Evolutionary conservation across 805 yeast genomes (phyloP), one percentile per base, ranked within the genome.

Genomic region (Candida ortonii): DNA sequence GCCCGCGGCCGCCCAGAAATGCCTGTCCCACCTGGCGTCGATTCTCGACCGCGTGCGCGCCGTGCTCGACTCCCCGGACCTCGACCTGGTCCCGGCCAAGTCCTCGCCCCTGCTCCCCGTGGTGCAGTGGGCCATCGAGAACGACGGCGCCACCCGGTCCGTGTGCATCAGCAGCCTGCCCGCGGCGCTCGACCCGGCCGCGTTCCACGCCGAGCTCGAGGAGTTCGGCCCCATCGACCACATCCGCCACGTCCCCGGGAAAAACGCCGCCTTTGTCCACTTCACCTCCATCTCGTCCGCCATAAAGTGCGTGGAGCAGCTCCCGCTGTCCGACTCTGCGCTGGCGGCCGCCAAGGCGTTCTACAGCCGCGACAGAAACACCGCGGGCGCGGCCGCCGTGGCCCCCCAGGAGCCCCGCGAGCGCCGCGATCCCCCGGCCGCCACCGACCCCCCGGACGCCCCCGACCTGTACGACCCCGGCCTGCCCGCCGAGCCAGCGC

Each of bases 241-340:
- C 16, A 47, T 68, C 35, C 53, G 53, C 22, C 40, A 56, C 22
- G 38, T 46, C 21, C 38, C 45, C 3, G 43, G 38, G 21, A 39
- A 53, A 30, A 41, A 44, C 26, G 51, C 52, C 5, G 55, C 57
- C 1, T 48, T 55, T 35, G 52, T 63, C 17, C 68, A 71, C 46
- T 73, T 65, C 45, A 64, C 69, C 3, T 63, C 72, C 17, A 68
- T 72, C 21, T 68, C 68, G 29, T 46, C 68, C 7, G 71, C 77
- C 11, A 67, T 71, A 32, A 65, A 65, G 39, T 58, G 67, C 28
- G 67, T 62, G 31, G 70, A 70, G 46, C 62, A 58, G 38, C 46
- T 59, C 18, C 50, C 57, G 8, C 26, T 54, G n/a, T 30, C 44
- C 28, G 53, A 57, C 12, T 43, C 55, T 6, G 21, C 39, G 3